Evolutionary conservation across 148 eudicot species (phyloP).

Genomic region (Cornus suecica): DNA sequence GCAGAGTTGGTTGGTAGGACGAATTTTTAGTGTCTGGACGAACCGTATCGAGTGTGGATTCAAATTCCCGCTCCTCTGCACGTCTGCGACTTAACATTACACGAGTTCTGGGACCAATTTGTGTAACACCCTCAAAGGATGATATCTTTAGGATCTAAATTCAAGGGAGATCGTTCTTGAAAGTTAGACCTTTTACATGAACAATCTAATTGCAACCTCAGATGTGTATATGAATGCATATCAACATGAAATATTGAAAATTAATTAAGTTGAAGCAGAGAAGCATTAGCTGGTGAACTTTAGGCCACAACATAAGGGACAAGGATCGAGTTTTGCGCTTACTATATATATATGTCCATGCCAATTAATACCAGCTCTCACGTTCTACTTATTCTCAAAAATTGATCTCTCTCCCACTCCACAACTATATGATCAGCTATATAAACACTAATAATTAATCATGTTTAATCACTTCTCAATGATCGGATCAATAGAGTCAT

Average conservation of each 20-base stretch:
- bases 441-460: slow-evolving; percentile 11
- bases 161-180: too few relatives aligned
- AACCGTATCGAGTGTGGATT: too few relatives aligned
- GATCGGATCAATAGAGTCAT: neutral
- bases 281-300: neutral
- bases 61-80: too few relatives aligned
- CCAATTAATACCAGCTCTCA: slow-evolving; percentile 15
- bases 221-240: neutral
- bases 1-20: too few relatives aligned
- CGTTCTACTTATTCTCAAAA: slow-evolving; percentile 6
- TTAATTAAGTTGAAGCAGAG: neutral
- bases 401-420: neutral
- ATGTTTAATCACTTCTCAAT: neutral
- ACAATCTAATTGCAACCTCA: neutral
- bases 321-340: slow-evolving; percentile 10
- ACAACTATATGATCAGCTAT: neutral
- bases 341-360: slow-evolving; percentile 13
- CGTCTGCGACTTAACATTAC: too few relatives aligned
- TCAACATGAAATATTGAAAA: neutral
- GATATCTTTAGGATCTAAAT: too few relatives aligned
- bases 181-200: too few relatives aligned
- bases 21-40: too few relatives aligned
- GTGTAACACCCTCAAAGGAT: too few relatives aligned
- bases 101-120: too few relatives aligned
- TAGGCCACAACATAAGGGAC: neutral